These are phyloP conservation scores for Nidularia sp. DNA, from an alignment of 768 basidiomycete species.

Conservation along the genomic window DNA sequence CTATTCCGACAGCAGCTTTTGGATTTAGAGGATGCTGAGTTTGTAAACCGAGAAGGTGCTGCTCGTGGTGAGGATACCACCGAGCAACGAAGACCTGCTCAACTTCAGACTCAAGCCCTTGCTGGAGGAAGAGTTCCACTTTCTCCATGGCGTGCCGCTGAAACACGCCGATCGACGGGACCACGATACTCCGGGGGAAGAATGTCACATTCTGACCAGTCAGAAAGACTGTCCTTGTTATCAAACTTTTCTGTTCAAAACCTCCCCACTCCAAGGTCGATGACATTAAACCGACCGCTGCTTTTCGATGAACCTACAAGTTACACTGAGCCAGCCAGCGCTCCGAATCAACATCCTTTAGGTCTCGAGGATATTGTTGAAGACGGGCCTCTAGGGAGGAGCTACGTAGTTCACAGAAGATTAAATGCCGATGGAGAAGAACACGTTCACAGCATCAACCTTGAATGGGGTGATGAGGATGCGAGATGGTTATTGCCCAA, in stretches of 20 bases:
- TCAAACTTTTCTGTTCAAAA: conserved; percentile 39
- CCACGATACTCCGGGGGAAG: not conserved
- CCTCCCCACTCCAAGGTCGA: conserved; percentile 28
- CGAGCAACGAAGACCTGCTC: not conserved
- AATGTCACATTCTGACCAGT: not conserved
- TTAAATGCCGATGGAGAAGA: conserved; percentile 32
- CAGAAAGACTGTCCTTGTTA: conserved; percentile 32
- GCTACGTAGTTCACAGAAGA: conserved; percentile 30
- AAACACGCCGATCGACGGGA: not conserved
- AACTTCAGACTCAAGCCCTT: not conserved
- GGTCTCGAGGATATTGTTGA: conserved; percentile 4
- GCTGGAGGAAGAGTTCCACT: no score
- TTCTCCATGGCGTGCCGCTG: no score
- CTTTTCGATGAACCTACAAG: conserved; percentile 38
- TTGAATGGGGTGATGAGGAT: conserved; percentile 31
- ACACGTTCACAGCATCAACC: conserved; percentile 31
- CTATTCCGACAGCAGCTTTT: not conserved
- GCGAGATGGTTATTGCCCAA: conserved; percentile 22
- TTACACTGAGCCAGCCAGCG: no score
- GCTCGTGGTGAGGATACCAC: not conserved
- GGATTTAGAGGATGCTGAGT: not conserved
- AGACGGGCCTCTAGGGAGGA: conserved; percentile 16
- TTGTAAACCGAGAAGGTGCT: not conserved
- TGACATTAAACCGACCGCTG: conserved; percentile 23
- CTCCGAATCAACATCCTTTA: not conserved